Percentiles rank a stretch among this genome's conserved stretches.
phyloP scores from a whole-genome alignment of 345 rosid species.

The Pelargonium nanum region DNA sequence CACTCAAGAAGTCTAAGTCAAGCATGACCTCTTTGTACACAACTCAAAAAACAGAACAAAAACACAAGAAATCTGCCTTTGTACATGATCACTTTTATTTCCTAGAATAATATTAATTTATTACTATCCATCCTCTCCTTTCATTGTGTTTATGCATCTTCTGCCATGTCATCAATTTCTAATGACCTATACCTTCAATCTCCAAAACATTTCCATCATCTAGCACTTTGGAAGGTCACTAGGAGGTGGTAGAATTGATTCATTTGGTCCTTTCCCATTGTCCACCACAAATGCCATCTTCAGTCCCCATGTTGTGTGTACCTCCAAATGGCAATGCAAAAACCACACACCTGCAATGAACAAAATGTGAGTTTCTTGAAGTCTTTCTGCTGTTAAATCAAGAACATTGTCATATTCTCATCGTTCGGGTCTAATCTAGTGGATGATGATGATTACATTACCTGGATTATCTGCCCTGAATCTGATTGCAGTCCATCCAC shows the following conservation, averaged over 20 bases:
- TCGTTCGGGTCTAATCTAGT: too few species aligned
- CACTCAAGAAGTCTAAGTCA: too few species aligned
- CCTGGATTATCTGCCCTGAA: conserved; percentile 83
- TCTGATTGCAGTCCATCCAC: conserved; percentile 70
- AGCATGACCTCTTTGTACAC: too few species aligned
- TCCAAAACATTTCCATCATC: neutral
- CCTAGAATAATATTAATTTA: too few species aligned
- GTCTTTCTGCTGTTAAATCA: neutral
- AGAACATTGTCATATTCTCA: neutral
- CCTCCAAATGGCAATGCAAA: conserved; percentile 76
- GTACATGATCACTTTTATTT: neutral
- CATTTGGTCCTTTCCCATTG: conserved; percentile 46
- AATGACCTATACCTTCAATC: neutral
- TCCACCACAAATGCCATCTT: conserved; percentile 82
- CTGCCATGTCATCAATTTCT: neutral
- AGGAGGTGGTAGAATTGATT: conserved; percentile 58
- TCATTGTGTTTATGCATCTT: neutral
- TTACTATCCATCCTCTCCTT: conserved; percentile 7
- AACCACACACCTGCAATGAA: conserved; percentile 60
- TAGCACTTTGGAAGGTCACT: conserved; percentile 71
- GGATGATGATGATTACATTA: conserved; percentile 7
- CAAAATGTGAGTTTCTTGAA: neutral
- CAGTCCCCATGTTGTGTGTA: conserved; percentile 77
- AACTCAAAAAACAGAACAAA: too few species aligned
- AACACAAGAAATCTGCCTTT: too few species aligned